phyloP scores from a whole-genome alignment of 306 rosid species.

The Sphenostylis stenocarpa region DNA sequence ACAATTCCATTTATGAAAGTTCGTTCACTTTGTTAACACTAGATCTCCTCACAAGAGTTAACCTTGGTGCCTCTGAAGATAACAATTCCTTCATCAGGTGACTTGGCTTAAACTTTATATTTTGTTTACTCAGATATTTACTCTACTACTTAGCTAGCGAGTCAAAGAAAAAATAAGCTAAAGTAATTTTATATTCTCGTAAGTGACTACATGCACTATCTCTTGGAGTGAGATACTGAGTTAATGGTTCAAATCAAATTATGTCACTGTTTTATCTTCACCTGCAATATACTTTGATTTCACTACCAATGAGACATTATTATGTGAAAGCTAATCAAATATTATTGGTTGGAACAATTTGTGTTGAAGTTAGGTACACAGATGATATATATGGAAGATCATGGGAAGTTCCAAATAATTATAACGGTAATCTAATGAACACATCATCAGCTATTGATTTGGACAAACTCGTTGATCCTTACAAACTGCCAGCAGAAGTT shows the following conservation, averaged over 20 bases:
- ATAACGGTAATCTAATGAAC: background rate
- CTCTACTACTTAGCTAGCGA: background rate
- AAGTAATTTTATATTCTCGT: no score
- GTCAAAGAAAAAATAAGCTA: no score
- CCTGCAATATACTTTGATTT: background rate
- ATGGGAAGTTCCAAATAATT: background rate
- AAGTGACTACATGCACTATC: no score
- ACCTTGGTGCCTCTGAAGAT: background rate
- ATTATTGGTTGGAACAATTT: background rate
- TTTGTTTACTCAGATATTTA: background rate
- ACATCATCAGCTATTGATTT: background rate
- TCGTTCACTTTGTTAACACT: slow-evolving; percentile 1
- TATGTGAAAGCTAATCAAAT: background rate
- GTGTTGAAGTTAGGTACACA: slow-evolving; percentile 5
- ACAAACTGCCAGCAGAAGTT: slow-evolving; percentile 5
- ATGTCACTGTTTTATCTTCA: background rate
- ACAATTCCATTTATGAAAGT: background rate
- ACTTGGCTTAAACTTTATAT: background rate
- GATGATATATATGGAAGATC: slow-evolving; percentile 16
- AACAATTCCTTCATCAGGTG: slow-evolving; percentile 17
- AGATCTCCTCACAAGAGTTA: background rate
- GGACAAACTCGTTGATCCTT: background rate
- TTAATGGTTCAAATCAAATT: no score
- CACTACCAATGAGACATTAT: background rate
- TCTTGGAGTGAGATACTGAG: no score